Evolutionary conservation across 768 basidiomycete genomes (phyloP), one percentile per base, ranked within the genome.

Genomic region (Zangia roseola): DNA sequence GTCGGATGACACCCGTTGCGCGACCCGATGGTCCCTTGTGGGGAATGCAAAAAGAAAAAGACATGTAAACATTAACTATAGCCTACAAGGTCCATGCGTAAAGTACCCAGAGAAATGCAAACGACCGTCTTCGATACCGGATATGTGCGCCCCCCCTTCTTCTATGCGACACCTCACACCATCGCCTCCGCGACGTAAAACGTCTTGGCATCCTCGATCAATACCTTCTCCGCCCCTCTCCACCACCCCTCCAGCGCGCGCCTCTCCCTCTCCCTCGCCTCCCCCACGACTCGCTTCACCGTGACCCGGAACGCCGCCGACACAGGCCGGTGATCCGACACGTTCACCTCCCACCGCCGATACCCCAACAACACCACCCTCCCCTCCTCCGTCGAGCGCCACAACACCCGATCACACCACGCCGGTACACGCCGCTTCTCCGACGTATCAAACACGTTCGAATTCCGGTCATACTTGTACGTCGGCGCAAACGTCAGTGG

Each of bases 341-440:
- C 83, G 55, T 91, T 89, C 43, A 77, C 80, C 67, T 97, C 94
- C 67, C 91, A 94, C 17, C 95, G 76, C 36, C 68, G 67, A 67
- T 99, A 97, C 58, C 82, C 81, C 56, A 90, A 51, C 61, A 81
- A 77, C 45, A 72, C 63, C 24, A 95, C 83, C 8, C 90, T 75
- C 12, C 65, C 69, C 13, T 74, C 72, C 14, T 76, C 79, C 14
- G 73, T 74, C 35, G 80, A 72, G 5, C 84, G 81, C 82, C 86
- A 95, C 35, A 98, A 71, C 19, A 99, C 81, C 6, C 95, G 85
- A 65, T 99, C 95, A 64, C 95, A 99, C 94, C 94, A 99, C 2
- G 95, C 94, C 4, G 95, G 95, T 8, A 84, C 76, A 0, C 95
- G 86, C 12, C 79, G 77, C 68, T 98, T 97, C 65, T 92, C 91